These are phyloP conservation scores for Plasmodium gonderi DNA, from an alignment of 169 alveolate genomes.

Conservation along the genomic window DNA sequence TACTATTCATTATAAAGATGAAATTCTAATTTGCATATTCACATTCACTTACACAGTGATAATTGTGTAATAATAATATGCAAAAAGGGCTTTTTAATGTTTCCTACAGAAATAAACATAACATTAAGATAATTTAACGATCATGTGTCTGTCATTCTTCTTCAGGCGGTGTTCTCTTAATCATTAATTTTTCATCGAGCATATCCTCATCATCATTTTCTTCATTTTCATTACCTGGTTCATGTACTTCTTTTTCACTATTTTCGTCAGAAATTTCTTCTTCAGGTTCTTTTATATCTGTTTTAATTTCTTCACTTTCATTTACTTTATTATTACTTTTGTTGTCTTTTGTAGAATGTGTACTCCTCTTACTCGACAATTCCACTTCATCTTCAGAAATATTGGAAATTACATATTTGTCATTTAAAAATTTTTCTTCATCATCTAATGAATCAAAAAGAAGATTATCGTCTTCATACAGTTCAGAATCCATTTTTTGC, in stretches of 20 bases:
- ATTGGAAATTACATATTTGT: background rate
- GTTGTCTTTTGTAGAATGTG: background rate
- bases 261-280: background rate
- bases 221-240: background rate
- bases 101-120: background rate
- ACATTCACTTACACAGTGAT: background rate
- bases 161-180: background rate
- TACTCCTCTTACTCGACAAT: background rate
- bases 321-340: background rate
- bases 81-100: background rate
- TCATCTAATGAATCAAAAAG: background rate
- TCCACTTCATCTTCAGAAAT: background rate
- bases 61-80: background rate
- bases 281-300: background rate
- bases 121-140: background rate
- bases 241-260: background rate
- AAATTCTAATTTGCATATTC: background rate
- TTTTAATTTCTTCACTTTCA: background rate
- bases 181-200: slow-evolving; percentile 9
- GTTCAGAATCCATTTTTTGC: background rate
- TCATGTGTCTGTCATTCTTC: background rate
- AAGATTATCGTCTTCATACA: background rate
- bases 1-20: background rate
- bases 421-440: background rate
- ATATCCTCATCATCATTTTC: slow-evolving; percentile 16